Percentiles rank a stretch among this genome's conserved stretches.
Evolutionary conservation across 2,329 filamentous ascomycete genomes (phyloP).

Genomic region (Atkinsonella texensis): DNA sequence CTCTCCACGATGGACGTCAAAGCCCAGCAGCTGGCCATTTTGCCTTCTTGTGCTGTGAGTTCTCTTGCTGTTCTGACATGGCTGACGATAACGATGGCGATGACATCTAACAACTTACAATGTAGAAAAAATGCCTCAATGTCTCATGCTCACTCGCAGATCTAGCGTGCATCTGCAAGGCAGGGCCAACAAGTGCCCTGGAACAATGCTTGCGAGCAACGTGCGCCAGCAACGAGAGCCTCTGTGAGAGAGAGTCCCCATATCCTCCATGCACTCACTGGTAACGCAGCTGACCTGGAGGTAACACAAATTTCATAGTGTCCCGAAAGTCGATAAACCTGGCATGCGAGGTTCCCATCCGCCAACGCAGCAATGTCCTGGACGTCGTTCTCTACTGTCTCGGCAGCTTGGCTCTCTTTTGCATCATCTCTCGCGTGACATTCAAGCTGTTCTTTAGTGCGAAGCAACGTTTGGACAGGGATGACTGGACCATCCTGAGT

Average conservation of each 20-base stretch:
- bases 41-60: not conserved
- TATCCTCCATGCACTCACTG: not conserved
- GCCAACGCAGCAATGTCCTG: not conserved
- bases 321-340: not conserved
- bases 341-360: not conserved
- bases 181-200: not conserved
- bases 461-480: slow-evolving; percentile 18
- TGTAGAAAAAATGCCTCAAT: not conserved
- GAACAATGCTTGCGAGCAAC: not conserved
- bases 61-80: not conserved
- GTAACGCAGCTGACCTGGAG: not conserved
- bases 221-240: not conserved
- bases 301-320: not conserved
- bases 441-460: slow-evolving; percentile 16
- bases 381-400: slow-evolving; percentile 4
- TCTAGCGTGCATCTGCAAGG: not conserved
- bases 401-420: slow-evolving; percentile 6
- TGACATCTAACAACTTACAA: no score
- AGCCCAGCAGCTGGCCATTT: not conserved
- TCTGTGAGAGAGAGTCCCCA: not conserved
- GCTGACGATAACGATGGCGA: not conserved
- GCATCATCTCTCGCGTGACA: slow-evolving; percentile 8
- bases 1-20: not conserved
- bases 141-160: not conserved
- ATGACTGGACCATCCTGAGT: slow-evolving; percentile 19